Evolutionary conservation across 805 yeast species (phyloP), one percentile per base, ranked within the genome.

Genomic region (Kluyveromyces wickerhamii): DNA sequence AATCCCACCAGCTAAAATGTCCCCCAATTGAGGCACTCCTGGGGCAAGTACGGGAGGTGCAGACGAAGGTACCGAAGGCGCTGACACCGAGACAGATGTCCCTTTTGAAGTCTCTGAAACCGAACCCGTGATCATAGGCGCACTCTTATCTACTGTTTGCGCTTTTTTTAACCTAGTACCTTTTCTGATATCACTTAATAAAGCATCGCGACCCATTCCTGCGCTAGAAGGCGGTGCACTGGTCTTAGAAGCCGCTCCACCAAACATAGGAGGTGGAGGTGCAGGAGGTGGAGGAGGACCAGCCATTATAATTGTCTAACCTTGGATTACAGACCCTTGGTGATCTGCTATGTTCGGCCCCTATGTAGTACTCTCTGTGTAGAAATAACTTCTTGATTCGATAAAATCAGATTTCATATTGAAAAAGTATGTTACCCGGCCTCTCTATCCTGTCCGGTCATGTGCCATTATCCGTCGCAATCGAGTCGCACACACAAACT

Each of bases 131-230:
- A 74, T 55, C 41, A 43, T 32, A 3, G 88, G 85, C 1, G 70
- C 73, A 38, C 82, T 73, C 61, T 95, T 60, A 65, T 74, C 78
- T 59, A 71, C 62, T 42, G 96, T 72, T 42, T 57, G 62, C 1
- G 84, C 74, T 42, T 79, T 77, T 49, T 76, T 79, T 37, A 80
- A 63, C 29, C 48, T 57, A 34, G 52, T 60, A 15, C 88, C 89
- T 42, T 82, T 81, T 49, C 86, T 73, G 44, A 89, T 89, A 54
- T 84, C 94, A 20, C 92, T 85, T 17, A 89, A 65, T 34, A 89
- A 53, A 2, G 79, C 77, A 42, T 69, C 69, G 53, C 76, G 58
- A 13, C 66, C 68, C 7, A 60, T 43, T 45, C 54, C 59, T 9
- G 49, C 48, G 13, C 52, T 39, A 32, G 56, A 35, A 32, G 63